Base-by-base conservation (phyloP, 805 yeast genomes). In the Barnettozyma siamensis region DNA sequence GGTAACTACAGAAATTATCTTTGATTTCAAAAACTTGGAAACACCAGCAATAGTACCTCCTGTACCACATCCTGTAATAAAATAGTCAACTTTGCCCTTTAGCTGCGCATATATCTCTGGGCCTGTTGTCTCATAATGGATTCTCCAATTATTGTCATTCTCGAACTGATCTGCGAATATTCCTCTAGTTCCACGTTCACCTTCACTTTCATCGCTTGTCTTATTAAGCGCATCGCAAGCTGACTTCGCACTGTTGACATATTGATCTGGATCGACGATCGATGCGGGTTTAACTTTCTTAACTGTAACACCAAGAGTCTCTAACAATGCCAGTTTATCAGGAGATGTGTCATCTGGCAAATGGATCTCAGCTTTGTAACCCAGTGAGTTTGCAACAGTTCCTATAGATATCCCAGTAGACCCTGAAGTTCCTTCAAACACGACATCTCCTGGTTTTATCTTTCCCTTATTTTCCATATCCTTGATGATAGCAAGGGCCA, bases 41-140 rank as follows among this genome's bases (percentile, higher is more conserved):
- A 88, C 88, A 42, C 99, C 99, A n/a, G 95, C 71, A 35, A 91
- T 87, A 2, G 99, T 93, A 43, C 99, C 99, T 38, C 93, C 99
- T 0, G 99, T 91, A 10, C 99, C 99, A 27, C 95, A 85, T 0
- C 98, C 98, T 2, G 91, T 75, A 32, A 93, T 79, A 59, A 91
- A 88, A 37, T 71, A 80, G 58, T 88, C 94, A 8, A 91, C 54
- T 2, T 65, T 48, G 12, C 80, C 79, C 9, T 73, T 66, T 67
- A 82, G 70, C 58, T 93, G 98, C 17, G 62, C 47, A 69, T 74
- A 83, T n/a, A 91, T 86, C 56, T 91, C 99, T 1, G 98, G 97
- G 0, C 95, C 98, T 0, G 99, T 91, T 2, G 88, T 74, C 13
- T 60, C 60, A 61, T 78, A 88, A 60, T 91, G 99, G 3, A 80